Evolutionary conservation across 306 rosid genomes (phyloP).

Genomic region (Cyamopsis tetragonoloba): DNA sequence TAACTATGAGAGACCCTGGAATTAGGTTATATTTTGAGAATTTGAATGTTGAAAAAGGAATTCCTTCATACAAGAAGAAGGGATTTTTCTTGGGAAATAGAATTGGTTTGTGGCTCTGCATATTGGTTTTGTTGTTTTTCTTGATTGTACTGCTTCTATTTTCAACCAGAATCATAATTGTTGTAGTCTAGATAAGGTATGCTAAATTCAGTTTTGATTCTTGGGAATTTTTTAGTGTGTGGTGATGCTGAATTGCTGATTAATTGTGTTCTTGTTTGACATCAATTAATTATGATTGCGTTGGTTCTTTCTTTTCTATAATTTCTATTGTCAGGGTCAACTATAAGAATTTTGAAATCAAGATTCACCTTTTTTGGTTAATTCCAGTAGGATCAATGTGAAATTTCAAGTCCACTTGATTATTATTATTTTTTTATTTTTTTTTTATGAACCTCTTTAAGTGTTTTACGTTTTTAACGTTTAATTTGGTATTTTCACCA

Average conservation of each 20-base stretch:
- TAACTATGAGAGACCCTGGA: slow-evolving; percentile 43
- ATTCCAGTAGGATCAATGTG: too few species aligned
- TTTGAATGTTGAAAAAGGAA: slow-evolving; percentile 26
- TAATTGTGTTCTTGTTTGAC: slow-evolving; percentile 8
- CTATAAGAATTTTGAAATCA: background rate
- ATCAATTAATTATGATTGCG: background rate
- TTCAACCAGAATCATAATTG: slow-evolving; percentile 30
- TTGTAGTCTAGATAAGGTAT: slow-evolving; percentile 1
- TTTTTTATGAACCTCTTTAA: too few species aligned
- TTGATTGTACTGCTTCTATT: slow-evolving; percentile 17
- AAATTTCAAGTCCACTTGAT: too few species aligned
- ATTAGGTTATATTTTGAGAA: slow-evolving; percentile 30
- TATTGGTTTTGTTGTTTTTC: slow-evolving; percentile 21
- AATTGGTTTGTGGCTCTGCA: slow-evolving; percentile 16
- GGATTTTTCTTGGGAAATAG: background rate
- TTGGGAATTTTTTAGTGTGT: background rate
- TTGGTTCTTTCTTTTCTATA: background rate
- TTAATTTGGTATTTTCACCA: too few species aligned
- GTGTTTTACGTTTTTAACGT: too few species aligned
- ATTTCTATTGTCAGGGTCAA: background rate
- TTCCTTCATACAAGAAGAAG: background rate
- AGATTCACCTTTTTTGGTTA: too few species aligned
- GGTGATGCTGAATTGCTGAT: background rate
- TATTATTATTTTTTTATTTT: too few species aligned
- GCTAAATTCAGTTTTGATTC: background rate